phyloP scores from a whole-genome alignment of 108 stramenopile species.

The Pseudonitzschia multiseries region DNA sequence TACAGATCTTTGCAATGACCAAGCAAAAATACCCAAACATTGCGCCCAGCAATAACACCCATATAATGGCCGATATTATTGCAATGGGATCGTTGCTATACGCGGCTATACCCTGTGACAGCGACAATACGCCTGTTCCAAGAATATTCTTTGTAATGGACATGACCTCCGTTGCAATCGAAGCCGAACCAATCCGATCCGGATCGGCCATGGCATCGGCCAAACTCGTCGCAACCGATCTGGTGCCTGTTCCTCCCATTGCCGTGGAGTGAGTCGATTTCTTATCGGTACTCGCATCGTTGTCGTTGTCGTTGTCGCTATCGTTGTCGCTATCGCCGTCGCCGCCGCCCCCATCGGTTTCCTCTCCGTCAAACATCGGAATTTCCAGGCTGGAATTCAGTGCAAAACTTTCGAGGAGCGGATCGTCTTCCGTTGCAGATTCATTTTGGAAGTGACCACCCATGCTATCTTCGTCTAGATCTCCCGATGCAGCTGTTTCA shows the following conservation, averaged over 20 bases:
- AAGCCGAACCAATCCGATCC: slow-evolving; percentile 1
- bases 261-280: background rate
- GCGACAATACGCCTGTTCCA: slow-evolving; percentile 82
- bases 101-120: slow-evolving; percentile 60
- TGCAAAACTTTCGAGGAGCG: too few relatives aligned
- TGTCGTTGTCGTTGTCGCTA: background rate
- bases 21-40: slow-evolving; percentile 81
- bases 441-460: too few relatives aligned
- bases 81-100: slow-evolving; percentile 31
- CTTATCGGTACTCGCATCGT: background rate
- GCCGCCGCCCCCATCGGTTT: too few relatives aligned
- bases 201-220: slow-evolving; percentile 14
- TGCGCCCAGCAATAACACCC: slow-evolving; percentile 59
- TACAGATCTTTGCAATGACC: slow-evolving; percentile 61
- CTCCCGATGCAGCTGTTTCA: too few relatives aligned
- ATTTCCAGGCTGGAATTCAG: too few relatives aligned
- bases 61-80: slow-evolving; percentile 49
- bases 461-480: too few relatives aligned
- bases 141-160: slow-evolving; percentile 80
- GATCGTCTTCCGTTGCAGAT: too few relatives aligned
- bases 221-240: background rate
- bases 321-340: too few relatives aligned
- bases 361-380: too few relatives aligned
- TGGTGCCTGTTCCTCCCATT: background rate
- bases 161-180: slow-evolving; percentile 10